phyloP scores from a whole-genome alignment of 441 rosid species.

The Pelargonium fulgidum region DNA sequence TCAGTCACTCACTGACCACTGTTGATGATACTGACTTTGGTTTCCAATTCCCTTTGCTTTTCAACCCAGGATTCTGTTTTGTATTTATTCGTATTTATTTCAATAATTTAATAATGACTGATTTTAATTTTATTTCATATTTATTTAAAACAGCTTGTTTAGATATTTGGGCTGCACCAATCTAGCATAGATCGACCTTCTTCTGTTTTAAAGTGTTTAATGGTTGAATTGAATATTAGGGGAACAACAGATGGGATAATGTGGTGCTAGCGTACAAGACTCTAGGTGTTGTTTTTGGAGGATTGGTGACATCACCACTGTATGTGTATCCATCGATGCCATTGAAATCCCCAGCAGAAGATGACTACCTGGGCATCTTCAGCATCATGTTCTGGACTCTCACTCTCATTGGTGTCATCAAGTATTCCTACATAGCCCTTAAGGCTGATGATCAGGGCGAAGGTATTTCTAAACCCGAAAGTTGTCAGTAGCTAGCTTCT shows the following conservation, averaged over 20 bases:
- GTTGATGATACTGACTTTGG: not conserved
- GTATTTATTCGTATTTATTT: too few species aligned
- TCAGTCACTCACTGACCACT: not conserved
- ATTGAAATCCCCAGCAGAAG: slow-evolving; percentile 49
- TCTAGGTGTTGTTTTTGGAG: slow-evolving; percentile 63
- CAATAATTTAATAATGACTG: not conserved
- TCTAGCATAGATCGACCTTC: not conserved
- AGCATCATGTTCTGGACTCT: slow-evolving; percentile 75
- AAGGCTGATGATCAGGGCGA: slow-evolving; percentile 68
- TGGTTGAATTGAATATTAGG: slow-evolving; percentile 17
- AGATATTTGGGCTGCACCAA: not conserved
- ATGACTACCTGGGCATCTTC: slow-evolving; percentile 54
- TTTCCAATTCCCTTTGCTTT: not conserved
- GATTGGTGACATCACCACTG: slow-evolving; percentile 58
- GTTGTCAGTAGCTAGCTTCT: not conserved
- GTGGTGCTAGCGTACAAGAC: slow-evolving; percentile 49
- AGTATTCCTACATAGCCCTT: slow-evolving; percentile 46
- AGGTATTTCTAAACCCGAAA: slow-evolving; percentile 28
- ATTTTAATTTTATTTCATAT: not conserved
- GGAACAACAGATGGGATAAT: slow-evolving; percentile 27
- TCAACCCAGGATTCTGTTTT: not conserved
- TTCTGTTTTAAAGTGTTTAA: not conserved
- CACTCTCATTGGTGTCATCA: slow-evolving; percentile 54
- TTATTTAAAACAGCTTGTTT: not conserved
- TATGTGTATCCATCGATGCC: slow-evolving; percentile 67